Conservation (phyloP, 2,329 filamentous ascomycete genomes). For the Bimuria novae-zelandiae region DNA sequence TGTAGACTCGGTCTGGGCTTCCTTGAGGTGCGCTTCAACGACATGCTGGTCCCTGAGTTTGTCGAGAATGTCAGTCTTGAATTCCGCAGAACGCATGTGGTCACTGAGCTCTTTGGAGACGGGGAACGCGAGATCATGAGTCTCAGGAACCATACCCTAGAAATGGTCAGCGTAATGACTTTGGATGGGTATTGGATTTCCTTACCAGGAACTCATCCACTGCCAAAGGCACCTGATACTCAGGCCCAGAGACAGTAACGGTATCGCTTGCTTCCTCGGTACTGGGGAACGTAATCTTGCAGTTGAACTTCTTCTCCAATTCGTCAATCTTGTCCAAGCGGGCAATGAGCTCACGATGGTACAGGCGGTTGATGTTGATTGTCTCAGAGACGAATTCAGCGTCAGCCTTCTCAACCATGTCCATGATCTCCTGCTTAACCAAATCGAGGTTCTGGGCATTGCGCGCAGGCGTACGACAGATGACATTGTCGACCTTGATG, state of each 20-base stretch:
- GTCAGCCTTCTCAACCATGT: slow-evolving; percentile 98
- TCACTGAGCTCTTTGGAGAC: slow-evolving; percentile 75
- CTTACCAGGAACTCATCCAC: slow-evolving; percentile 88
- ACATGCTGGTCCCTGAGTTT: slow-evolving; percentile 93
- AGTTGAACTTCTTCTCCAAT: slow-evolving; percentile 98
- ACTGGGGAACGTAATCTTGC: slow-evolving; percentile 97
- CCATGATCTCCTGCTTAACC: slow-evolving; percentile 98
- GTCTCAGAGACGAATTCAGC: slow-evolving; percentile 96
- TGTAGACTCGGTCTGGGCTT: slow-evolving; percentile 47
- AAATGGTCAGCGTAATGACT: slow-evolving; percentile 34
- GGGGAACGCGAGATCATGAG: slow-evolving; percentile 85
- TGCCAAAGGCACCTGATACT: slow-evolving; percentile 97
- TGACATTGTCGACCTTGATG: slow-evolving; percentile 98
- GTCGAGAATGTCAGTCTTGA: slow-evolving; percentile 75
- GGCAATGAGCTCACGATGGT: slow-evolving; percentile 90
- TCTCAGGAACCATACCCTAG: slow-evolving; percentile 94
- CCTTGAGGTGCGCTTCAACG: slow-evolving; percentile 78
- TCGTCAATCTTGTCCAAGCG: slow-evolving; percentile 89
- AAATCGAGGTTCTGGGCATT: slow-evolving; percentile 96
- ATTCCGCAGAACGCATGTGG: slow-evolving; percentile 81
- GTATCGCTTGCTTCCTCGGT: slow-evolving; percentile 97
- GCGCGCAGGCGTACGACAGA: slow-evolving; percentile 93
- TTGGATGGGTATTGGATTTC: not conserved
- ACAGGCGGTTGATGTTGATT: slow-evolving; percentile 90
- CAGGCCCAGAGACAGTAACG: slow-evolving; percentile 91